These are phyloP conservation scores for Fusarium sterilihyphosum DNA, from an alignment of 2,329 filamentous ascomycete genomes.

Conservation along the genomic window DNA sequence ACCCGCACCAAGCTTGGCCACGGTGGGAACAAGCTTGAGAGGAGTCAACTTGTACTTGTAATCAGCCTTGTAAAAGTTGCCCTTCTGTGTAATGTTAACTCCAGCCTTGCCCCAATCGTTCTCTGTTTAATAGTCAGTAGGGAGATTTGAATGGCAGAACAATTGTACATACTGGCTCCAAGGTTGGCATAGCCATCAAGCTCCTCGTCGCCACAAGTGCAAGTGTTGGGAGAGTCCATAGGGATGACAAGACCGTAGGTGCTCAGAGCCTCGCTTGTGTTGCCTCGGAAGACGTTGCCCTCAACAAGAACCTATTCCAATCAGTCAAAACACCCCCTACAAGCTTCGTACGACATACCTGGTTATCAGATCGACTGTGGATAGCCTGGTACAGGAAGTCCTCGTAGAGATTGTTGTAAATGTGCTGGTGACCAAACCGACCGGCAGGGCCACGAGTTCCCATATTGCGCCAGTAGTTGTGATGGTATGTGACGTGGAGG, in stretches of 20 bases:
- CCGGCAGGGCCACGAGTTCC: conserved; percentile 60
- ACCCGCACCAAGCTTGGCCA: conserved; percentile 57
- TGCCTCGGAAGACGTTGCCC: conserved; percentile 58
- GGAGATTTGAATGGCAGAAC: no score
- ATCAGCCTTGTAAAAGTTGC: conserved; percentile 58
- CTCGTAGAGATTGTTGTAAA: conserved; percentile 61
- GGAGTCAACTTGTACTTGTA: conserved; percentile 61
- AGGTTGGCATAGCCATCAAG: conserved; percentile 65
- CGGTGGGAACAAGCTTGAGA: conserved; percentile 52
- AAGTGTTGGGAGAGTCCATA: conserved; percentile 63
- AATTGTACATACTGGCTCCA: conserved; percentile 51
- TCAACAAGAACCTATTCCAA: conserved; percentile 55
- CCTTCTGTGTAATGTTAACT: conserved; percentile 63
- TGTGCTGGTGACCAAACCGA: conserved; percentile 59
- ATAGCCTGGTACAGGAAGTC: conserved; percentile 59
- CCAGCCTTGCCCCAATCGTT: conserved; percentile 59
- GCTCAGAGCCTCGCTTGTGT: conserved; percentile 60
- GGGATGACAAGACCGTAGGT: conserved; percentile 67
- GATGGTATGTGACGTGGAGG: conserved; percentile 60
- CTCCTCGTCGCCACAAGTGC: conserved; percentile 62
- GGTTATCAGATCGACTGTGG: conserved; percentile 59
- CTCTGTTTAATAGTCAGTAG: conserved; percentile 35
- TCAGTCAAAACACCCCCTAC: fast-evolving
- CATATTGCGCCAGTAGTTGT: conserved; percentile 59
- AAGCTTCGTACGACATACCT: background rate